Evolutionary conservation across 2,329 filamentous ascomycete genomes (phyloP), one percentile per base, ranked within the genome.

Genomic region (Cladosporium sp.): DNA sequence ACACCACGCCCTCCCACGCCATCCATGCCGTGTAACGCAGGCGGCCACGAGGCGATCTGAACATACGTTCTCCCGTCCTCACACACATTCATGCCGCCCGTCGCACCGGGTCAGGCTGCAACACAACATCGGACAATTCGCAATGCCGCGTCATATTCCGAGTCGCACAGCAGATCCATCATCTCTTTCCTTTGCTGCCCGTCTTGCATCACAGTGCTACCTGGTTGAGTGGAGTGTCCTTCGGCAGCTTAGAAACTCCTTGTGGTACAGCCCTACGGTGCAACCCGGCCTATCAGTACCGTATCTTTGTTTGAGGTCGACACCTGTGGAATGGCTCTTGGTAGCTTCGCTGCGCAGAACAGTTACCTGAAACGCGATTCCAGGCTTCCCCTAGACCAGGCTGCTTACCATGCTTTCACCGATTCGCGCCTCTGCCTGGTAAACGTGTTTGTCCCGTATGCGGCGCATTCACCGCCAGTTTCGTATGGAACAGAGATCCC

Each of bases 71-170:
- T 47, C 38, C 57, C 24, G 26, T 30, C 57, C 57, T 59, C 36
- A 44, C 57, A 59, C 57, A 59, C 15, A 59, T 59, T 59, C 57
- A 59, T 59, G 57, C 57, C 55, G 57, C 18, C 38, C 34, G 57
- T 59, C 21, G 36, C 34, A 59, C 57, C 34, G 38, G 38, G 34
- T 11, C 38, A 21, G 55, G 30, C 30, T 41, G 55, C 34, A 26
- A 34, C 55, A 41, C 55, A 41, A 41, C 32, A 58, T 58, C 55
- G 55, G 55, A 58, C 55, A 58, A 41, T 58, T 38, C 34, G 30
- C 55, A 24, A 36, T 6, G 55, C 55, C 55, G 55, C 55, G 34
- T 58, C 55, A 41, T 58, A 28, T 34, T 24, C n/a, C 34, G 55
- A 26, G n/a, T n/a, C 55, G 55, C 55, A 58, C 55, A 38, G 24